These are phyloP conservation scores for Cerioporus squamosus DNA, from an alignment of 1,284 basidiomycete genomes.

Conservation along the genomic window DNA sequence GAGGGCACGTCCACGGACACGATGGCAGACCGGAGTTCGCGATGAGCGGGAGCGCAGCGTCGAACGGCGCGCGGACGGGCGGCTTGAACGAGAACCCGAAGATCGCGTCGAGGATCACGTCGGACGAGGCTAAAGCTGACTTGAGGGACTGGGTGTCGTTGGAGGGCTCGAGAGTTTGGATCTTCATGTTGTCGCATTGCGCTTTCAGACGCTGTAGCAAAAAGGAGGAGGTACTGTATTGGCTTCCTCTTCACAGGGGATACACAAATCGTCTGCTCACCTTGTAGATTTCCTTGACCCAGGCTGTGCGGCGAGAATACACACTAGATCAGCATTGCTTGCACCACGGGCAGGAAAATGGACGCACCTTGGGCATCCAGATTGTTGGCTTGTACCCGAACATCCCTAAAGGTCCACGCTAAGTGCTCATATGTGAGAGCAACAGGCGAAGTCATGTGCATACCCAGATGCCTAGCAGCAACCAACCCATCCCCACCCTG, in stretches of 20 bases:
- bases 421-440: not conserved
- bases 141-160: conserved; percentile 53
- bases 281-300: conserved; percentile 87
- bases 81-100: conserved; percentile 98
- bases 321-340: not conserved
- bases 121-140: conserved; percentile 62
- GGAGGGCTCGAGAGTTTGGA: conserved; percentile 65
- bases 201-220: conserved; percentile 69
- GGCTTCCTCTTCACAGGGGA: not conserved
- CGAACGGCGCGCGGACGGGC: conserved; percentile 89
- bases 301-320: conserved; percentile 50
- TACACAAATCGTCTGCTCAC: conserved; percentile 37
- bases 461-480: conserved; percentile 92
- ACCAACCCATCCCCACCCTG: conserved; percentile 98
- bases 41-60: conserved; percentile 73
- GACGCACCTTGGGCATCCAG: conserved; percentile 87
- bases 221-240: not conserved
- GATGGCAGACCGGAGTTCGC: conserved; percentile 73
- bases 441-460: conserved; percentile 24
- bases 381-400: conserved; percentile 87
- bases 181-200: conserved; percentile 89
- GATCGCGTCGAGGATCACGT: conserved; percentile 93
- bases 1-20: conserved; percentile 95
- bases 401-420: conserved; percentile 68
- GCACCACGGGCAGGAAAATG: too few species aligned